phyloP scores from a whole-genome alignment of 495 filamentous ascomycete genomes.

The Xylaria curta region DNA sequence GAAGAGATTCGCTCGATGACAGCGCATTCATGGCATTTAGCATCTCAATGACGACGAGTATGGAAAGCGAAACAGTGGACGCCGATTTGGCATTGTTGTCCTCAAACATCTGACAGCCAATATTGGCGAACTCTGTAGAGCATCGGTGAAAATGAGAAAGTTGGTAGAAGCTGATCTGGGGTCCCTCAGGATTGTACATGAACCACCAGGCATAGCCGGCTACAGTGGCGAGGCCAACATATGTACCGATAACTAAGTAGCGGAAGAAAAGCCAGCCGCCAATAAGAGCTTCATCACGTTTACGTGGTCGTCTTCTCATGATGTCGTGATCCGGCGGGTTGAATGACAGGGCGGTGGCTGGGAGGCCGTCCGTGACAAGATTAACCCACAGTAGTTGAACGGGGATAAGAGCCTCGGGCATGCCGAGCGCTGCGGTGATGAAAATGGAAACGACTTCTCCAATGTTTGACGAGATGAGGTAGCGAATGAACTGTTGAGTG shows the following conservation, averaged over 20 bases:
- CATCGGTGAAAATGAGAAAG: conserved; percentile 95
- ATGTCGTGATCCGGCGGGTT: conserved; percentile 97
- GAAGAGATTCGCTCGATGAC: conserved; percentile 89
- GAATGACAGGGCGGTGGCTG: conserved; percentile 95
- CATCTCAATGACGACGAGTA: conserved; percentile 99
- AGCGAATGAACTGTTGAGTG: conserved; percentile 99
- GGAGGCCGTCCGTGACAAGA: conserved; percentile 96
- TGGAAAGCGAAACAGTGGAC: conserved; percentile 91
- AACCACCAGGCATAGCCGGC: conserved; percentile 99
- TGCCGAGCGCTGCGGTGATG: conserved; percentile 92
- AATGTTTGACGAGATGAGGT: conserved; percentile 98
- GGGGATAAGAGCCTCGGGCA: conserved; percentile 97
- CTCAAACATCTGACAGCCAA: conserved; percentile 93
- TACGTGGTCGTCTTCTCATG: conserved; percentile 89
- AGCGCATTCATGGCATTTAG: conserved; percentile 99
- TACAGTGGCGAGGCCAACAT: conserved; percentile 94
- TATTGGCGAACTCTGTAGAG: conserved; percentile 82
- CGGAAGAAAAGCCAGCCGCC: conserved; percentile 97
- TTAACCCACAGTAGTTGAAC: conserved; percentile 99
- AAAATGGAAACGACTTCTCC: conserved; percentile 99
- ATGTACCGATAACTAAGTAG: conserved; percentile 94
- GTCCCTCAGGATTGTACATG: conserved; percentile 91
- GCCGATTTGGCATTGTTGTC: conserved; percentile 90
- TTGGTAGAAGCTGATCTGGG: conserved; percentile 92
- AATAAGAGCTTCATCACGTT: conserved; percentile 90